Evolutionary conservation across 495 filamentous ascomycete genomes (phyloP), one percentile per base, ranked within the genome.

Genomic region (Lepraria neglecta): DNA sequence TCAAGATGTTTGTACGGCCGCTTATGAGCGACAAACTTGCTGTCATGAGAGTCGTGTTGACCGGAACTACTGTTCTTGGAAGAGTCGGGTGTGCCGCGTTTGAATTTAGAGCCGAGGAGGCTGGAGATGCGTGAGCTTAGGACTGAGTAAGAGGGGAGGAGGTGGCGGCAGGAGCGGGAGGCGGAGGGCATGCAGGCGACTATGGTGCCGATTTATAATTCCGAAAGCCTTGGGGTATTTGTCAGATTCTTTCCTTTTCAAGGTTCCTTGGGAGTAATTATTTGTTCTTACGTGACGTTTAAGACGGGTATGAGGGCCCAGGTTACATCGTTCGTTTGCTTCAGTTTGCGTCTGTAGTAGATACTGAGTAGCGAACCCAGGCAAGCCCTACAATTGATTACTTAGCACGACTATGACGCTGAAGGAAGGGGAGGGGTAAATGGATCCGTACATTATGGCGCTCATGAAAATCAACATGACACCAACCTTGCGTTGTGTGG

Each of bases 161-260:
- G n/a, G 9, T 57, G 38, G 15, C 38, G 55, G 35, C 17, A 44
- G 5, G 55, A 19, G 24, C 31, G 44, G 6, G 60, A 50, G 38
- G 46, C 15, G 19, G n/a, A 33, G 3, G 64, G 64, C 64, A 66
- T 66, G 53, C 64, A 66, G 28, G 64, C 53, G 14, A 38, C 45
- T 27, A 66, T 63, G 12, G 64, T 50, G n/a, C 64, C 64, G 7
- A 55, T 52, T 14, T 42, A 33, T 21, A 63, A 10, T 43, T 66
- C 64, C 15, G 59, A 31, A 6, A 58, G 19, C 19, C 46, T 48
- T 19, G 19, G 27, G 21, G 9, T 28, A 3, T 28, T 48, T 12
- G 46, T 48, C 21, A 27, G 0, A 24, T 38, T 6, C 43, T n/a
- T 27, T 6, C 46, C 1, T 27, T 24, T 3, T 4, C 46, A 27